These are phyloP conservation scores for Leishmania braziliensis DNA, from an alignment of 208 protist genomes.

Conservation along the genomic window DNA sequence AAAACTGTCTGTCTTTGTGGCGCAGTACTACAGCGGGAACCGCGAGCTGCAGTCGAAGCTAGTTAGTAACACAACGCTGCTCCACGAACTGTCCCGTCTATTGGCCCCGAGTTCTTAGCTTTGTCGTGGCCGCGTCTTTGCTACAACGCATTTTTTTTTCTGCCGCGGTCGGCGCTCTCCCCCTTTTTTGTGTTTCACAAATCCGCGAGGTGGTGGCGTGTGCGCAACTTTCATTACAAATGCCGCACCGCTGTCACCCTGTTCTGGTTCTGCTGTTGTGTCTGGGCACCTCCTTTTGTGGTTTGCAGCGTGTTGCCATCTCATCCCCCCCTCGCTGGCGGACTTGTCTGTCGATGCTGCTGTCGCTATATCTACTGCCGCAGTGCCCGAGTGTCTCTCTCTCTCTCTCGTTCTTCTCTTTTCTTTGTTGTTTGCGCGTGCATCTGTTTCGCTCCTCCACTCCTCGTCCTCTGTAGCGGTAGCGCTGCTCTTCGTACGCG, in stretches of 20 bases:
- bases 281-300: not conserved
- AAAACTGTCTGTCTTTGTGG: conserved; percentile 38
- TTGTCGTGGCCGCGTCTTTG: not conserved
- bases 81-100: conserved; percentile 48
- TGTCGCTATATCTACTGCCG: not conserved
- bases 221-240: not conserved
- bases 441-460: not conserved
- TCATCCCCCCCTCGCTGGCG: not conserved
- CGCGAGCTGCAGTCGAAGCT: conserved; percentile 56
- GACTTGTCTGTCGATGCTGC: not conserved
- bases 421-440: not conserved
- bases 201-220: not conserved
- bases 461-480: not conserved
- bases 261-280: not conserved
- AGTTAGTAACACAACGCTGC: conserved; percentile 55
- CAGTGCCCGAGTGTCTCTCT: not conserved
- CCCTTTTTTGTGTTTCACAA: not conserved
- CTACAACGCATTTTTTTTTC: not conserved
- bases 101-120: conserved; percentile 18
- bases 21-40: conserved; percentile 44
- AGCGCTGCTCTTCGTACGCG: not conserved
- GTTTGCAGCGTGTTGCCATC: not conserved
- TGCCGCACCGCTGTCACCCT: not conserved
- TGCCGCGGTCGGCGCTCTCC: not conserved
- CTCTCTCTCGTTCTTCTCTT: not conserved